Base-by-base conservation (phyloP, 257 asterid genomes). In the Nicotiana paniculata region DNA sequence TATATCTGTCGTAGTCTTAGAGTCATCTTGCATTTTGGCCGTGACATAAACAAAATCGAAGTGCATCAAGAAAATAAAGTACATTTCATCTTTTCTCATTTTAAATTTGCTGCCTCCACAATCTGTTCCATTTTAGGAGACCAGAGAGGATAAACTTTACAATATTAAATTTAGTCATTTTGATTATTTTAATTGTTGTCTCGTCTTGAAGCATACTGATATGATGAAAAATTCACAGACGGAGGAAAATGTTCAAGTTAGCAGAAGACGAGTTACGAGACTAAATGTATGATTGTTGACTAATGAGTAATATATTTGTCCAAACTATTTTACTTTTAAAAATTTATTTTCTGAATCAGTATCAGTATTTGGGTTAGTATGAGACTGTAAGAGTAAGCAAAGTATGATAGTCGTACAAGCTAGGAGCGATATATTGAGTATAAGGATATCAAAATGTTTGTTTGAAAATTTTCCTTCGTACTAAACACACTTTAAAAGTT, bases 11-110 rank as follows among this genome's bases (percentile, higher is more conserved):
- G 37, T n/a, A 12, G 28, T 81, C 77, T 10, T 18, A 16, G 9
- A 51, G 79, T 83, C 90, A 82, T 75, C 24, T 75, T 63, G 0
- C 51, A 12, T 9, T 43, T 43, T 43, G 51, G 3, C 51, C 51
- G 77, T 86, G 88, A 85, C 86, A 74, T 81, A 67, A 62, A 18
- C 15, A 69, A 69, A 69, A 69, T 9, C 32, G 21, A 37, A 37
- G 55, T 37, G 55, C 18, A 69, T 69, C 68, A 55, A 68, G 54
- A 37, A 9, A 68, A 69, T 70, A 55, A 70, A 21, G 58, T 0
- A 37, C 57, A 9, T 39, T 37, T 37, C 37, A 68, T 68, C 8
- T 17, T 6, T n/a, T 28, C 15, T 17, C 28, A 1, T 53, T 63
- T 51, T 32, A 46, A 30, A 30, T 61, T 39, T 9, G 61, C 43